These are phyloP conservation scores for Eucalyptus globulus DNA, from an alignment of 345 rosid species.

Conservation along the genomic window DNA sequence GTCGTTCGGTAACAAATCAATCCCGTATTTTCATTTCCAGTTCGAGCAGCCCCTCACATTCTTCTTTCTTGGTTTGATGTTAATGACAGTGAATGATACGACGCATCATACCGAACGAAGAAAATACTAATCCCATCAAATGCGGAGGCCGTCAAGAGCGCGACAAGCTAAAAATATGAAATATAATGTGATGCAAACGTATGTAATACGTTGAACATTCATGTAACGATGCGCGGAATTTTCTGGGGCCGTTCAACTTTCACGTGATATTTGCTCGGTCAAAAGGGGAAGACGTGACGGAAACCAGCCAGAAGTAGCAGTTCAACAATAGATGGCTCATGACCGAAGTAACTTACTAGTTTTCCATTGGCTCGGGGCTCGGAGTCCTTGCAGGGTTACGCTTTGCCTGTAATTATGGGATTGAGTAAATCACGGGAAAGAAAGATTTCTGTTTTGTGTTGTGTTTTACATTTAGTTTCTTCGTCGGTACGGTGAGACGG, in stretches of 20 bases:
- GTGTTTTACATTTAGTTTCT: not conserved
- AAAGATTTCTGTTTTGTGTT: not conserved
- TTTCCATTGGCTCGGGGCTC: not conserved
- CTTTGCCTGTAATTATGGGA: not conserved
- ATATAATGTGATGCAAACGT: not conserved
- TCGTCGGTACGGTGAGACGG: not conserved
- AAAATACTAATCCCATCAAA: not conserved
- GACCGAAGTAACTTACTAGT: not conserved
- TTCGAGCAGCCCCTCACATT: not conserved
- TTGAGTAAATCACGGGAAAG: not conserved
- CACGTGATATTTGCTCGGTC: not conserved
- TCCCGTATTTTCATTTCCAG: not conserved
- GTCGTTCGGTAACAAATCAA: not conserved
- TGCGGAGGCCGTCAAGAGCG: not conserved
- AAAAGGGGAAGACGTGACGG: not conserved
- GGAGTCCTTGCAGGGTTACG: not conserved
- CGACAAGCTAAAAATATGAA: not conserved
- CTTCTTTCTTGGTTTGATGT: not conserved
- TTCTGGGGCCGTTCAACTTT: not conserved
- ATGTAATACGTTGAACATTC: accelerated
- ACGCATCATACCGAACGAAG: not conserved
- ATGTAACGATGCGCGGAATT: not conserved
- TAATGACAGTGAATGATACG: not conserved
- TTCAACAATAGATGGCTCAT: not conserved
- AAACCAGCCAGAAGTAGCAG: not conserved